phyloP scores from a whole-genome alignment of 768 basidiomycete genomes.

The Mycena leptocephala region DNA sequence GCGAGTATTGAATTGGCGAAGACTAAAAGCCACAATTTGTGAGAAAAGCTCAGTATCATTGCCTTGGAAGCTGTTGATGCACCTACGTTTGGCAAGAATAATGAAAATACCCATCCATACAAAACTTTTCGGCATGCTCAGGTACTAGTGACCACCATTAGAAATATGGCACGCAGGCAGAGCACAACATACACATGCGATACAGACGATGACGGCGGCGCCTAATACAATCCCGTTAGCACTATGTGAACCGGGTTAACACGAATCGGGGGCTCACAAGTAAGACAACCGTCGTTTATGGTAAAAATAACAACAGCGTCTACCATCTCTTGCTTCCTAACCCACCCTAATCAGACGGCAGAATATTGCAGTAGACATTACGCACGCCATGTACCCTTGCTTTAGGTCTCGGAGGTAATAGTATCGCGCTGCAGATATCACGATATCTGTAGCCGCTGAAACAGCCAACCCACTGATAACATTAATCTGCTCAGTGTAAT shows the following conservation, averaged over 20 bases:
- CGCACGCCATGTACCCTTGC: conserved; percentile 20
- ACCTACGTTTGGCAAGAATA: conserved; percentile 18
- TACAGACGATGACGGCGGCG: conserved; percentile 6
- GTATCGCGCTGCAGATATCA: conserved; percentile 24
- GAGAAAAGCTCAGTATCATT: background rate
- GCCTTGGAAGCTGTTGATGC: no score
- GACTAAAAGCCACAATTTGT: background rate
- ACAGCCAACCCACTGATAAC: background rate
- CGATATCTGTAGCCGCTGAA: conserved; percentile 25
- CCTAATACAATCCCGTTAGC: background rate
- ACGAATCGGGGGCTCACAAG: background rate
- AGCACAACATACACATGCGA: conserved; percentile 10
- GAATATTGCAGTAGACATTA: background rate
- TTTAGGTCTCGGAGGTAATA: conserved; percentile 27
- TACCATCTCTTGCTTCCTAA: conserved; percentile 14
- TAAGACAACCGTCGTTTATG: conserved; percentile 19
- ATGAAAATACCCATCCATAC: conserved; percentile 20
- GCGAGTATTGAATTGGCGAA: conserved; percentile 26
- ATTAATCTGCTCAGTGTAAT: background rate
- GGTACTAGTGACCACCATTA: background rate
- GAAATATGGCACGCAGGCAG: background rate
- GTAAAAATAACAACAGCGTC: conserved; percentile 24
- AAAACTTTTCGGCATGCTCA: conserved; percentile 8
- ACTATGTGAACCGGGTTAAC: background rate
- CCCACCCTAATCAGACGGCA: background rate